phyloP scores from a whole-genome alignment of 2,329 filamentous ascomycete genomes.

The Arthrobotrys pseudoclavata region DNA sequence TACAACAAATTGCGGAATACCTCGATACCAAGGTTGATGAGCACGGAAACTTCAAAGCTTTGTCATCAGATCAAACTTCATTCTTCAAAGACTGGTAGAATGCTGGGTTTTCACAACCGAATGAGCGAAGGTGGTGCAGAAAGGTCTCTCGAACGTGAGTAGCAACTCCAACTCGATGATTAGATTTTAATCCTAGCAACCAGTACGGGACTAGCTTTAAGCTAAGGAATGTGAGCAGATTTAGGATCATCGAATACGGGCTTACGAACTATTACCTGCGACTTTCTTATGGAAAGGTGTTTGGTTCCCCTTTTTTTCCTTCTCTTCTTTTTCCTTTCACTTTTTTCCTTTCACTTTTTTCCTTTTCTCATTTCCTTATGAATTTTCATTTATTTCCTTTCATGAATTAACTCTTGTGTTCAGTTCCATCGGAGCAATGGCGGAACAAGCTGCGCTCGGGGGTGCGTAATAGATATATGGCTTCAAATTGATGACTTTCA shows the following conservation, averaged over 20 bases:
- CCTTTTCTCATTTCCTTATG: background rate
- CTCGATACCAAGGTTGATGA: conserved; percentile 17
- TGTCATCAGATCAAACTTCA: conserved; percentile 29
- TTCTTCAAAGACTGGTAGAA: conserved; percentile 30
- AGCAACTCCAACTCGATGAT: too few relatives aligned
- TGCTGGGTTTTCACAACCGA: background rate
- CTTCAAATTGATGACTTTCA: too few relatives aligned
- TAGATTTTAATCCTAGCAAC: too few relatives aligned
- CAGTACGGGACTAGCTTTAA: background rate
- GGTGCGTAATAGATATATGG: too few relatives aligned
- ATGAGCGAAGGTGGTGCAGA: background rate
- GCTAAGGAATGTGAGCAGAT: background rate
- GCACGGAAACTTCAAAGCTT: conserved; percentile 26
- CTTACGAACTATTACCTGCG: background rate
- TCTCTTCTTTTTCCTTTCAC: too few relatives aligned
- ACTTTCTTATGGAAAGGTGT: too few relatives aligned
- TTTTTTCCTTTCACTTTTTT: background rate
- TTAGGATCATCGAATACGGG: background rate
- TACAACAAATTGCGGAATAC: conserved; percentile 20
- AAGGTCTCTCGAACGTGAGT: background rate
- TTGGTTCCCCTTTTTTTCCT: background rate
- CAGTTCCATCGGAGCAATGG: background rate
- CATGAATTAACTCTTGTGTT: background rate
- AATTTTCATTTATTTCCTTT: background rate
- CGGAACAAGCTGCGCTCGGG: too few relatives aligned